A percentile compares a stretch with the other conserved stretches of the same genome.
These are phyloP conservation scores for Phyllosticta paracitricarpa DNA, from an alignment of 2,329 filamentous ascomycete genomes.

Conservation along the genomic window DNA sequence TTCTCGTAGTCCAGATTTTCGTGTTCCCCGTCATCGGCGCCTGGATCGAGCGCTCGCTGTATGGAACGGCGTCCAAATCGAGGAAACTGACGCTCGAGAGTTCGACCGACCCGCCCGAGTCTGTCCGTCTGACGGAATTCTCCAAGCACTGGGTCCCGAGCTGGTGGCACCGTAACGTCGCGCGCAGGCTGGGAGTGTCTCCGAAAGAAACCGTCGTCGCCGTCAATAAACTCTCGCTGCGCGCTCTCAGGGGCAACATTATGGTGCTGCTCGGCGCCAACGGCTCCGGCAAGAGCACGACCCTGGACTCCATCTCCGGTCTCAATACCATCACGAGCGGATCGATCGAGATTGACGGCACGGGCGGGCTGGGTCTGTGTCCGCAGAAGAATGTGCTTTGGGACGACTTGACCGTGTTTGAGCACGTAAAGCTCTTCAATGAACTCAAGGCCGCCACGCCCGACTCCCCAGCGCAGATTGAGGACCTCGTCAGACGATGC, in stretches of 20 bases:
- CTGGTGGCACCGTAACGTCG: conserved; percentile 43
- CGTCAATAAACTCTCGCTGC: conserved; percentile 62
- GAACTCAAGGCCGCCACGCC: conserved; percentile 57
- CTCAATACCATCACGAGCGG: conserved; percentile 68
- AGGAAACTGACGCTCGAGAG: conserved; percentile 33
- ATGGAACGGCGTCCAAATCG: conserved; percentile 58
- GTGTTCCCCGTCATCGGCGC: conserved; percentile 68
- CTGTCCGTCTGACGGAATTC: conserved; percentile 59
- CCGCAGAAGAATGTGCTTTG: conserved; percentile 93
- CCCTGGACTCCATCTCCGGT: conserved; percentile 77
- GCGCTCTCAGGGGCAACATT: conserved; percentile 69
- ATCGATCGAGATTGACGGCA: conserved; percentile 65
- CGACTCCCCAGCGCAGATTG: conserved; percentile 50
- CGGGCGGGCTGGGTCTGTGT: conserved; percentile 73
- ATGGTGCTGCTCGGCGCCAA: conserved; percentile 81
- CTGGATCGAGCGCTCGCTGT: conserved; percentile 61
- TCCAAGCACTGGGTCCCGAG: conserved; percentile 69
- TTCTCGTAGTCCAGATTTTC: conserved; percentile 67
- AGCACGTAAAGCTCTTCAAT: conserved; percentile 80
- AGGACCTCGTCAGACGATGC: conserved; percentile 55
- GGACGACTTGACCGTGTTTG: conserved; percentile 76
- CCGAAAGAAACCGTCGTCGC: conserved; percentile 61
- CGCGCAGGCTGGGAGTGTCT: conserved; percentile 37
- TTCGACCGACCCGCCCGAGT: background rate
- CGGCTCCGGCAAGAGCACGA: conserved; percentile 83